Conservation (phyloP, 1,139 yeast genomes). For the Candida sanyaensis region DNA sequence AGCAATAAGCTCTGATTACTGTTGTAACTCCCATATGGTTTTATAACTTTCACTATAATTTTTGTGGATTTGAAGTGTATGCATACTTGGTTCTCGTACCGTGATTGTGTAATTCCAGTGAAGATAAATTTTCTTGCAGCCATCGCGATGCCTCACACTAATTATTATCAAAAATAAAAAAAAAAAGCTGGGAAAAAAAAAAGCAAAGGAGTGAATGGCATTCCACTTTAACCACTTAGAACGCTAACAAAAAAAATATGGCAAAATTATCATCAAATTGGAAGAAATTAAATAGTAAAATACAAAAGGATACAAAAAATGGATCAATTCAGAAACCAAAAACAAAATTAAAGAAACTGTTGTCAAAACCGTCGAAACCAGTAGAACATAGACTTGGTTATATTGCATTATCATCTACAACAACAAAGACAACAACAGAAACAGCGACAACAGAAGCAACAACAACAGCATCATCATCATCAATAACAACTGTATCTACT, state of each 20-base stretch:
- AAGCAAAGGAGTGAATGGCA: no score
- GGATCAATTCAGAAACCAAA: conserved; percentile 1
- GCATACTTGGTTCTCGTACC: neutral
- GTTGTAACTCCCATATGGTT: no score
- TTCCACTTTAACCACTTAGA: no score
- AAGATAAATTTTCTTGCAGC: neutral
- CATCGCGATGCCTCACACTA: no score
- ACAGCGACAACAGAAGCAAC: no score
- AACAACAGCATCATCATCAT: no score
- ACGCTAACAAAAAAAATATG: conserved; percentile 14
- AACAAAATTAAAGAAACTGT: conserved; percentile 2
- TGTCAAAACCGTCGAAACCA: neutral
- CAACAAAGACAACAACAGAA: neutral
- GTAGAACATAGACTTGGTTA: neutral
- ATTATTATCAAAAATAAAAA: neutral
- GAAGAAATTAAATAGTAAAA: conserved; percentile 31
- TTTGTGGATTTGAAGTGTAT: no score
- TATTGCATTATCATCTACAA: conserved; percentile 3
- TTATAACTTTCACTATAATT: no score
- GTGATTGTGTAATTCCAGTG: neutral
- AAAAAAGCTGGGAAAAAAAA: neutral
- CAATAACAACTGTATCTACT: neutral
- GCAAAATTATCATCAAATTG: conserved; percentile 35
- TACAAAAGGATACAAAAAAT: conserved; percentile 15
- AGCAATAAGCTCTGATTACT: no score